A percentile compares a stretch with the other conserved stretches of the same genome.
Evolutionary conservation across 2,329 filamentous ascomycete species (phyloP).

Genomic region (Corinectria fuckeliana): DNA sequence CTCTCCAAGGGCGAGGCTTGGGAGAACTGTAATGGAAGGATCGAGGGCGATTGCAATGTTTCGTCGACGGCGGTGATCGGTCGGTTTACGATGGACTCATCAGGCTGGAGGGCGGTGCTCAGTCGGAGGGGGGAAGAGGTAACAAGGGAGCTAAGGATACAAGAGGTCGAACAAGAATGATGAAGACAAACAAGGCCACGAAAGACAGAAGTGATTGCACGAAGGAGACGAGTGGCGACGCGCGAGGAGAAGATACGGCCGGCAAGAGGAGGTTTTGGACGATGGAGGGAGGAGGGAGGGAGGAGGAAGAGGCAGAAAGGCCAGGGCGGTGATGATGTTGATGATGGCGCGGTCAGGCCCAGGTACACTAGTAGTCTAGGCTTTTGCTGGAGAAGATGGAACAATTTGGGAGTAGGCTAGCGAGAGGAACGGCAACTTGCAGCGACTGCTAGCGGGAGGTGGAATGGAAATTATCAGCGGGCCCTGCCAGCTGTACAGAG

Average conservation of each 20-base stretch:
- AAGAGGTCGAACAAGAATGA: conserved; percentile 17
- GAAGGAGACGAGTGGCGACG: conserved; percentile 12
- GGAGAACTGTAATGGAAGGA: neutral
- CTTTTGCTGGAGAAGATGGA: conserved; percentile 22
- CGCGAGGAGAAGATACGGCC: conserved; percentile 6
- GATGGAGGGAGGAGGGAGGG: conserved; percentile 26
- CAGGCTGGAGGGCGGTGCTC: conserved; percentile 12
- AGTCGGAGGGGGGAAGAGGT: conserved; percentile 12
- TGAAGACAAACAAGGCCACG: neutral
- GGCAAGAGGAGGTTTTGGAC: conserved; percentile 10
- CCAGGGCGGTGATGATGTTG: conserved; percentile 31
- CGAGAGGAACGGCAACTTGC: too few relatives aligned
- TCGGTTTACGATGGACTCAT: conserved; percentile 19
- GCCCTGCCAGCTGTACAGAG: neutral
- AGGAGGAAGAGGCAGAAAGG: too few relatives aligned
- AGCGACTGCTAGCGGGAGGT: neutral
- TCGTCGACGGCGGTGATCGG: conserved; percentile 9
- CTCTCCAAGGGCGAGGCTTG: conserved; percentile 18
- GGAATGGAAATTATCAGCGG: conserved; percentile 1
- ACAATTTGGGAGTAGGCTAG: conserved; percentile 9
- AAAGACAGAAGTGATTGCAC: conserved; percentile 19
- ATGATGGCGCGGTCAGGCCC: conserved; percentile 36
- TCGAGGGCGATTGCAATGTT: conserved; percentile 14
- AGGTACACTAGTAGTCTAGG: too few relatives aligned
- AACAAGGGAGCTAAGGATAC: conserved; percentile 15